Evolutionary conservation across 352 stramenopile genomes (phyloP).

Genomic region (Globisporangium orthogonon): DNA sequence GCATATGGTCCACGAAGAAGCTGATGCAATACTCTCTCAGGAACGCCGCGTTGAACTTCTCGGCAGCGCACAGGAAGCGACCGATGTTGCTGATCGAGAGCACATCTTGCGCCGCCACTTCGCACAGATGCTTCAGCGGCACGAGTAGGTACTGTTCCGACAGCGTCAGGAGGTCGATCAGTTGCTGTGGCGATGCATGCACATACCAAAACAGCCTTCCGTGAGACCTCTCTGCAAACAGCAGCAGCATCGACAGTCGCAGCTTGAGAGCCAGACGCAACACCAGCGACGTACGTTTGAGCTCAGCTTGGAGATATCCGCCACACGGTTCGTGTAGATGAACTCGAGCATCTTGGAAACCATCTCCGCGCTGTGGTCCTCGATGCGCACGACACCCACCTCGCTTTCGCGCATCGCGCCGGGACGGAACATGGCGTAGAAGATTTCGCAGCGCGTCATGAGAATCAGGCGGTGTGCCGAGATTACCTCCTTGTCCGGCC

Average conservation of each 20-base stretch:
- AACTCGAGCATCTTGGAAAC: slow-evolving; percentile 91
- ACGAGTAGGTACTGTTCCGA: slow-evolving; percentile 78
- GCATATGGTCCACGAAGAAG: slow-evolving; percentile 72
- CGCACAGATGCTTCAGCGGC: slow-evolving; percentile 71
- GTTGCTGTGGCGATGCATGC: slow-evolving; percentile 43
- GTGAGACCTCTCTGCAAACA: not conserved
- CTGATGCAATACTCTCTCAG: slow-evolving; percentile 79
- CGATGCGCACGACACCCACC: slow-evolving; percentile 73
- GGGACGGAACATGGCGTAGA: slow-evolving; percentile 84
- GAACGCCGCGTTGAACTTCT: slow-evolving; percentile 81
- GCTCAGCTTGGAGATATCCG: slow-evolving; percentile 68
- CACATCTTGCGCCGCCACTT: slow-evolving; percentile 63
- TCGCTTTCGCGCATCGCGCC: slow-evolving; percentile 84
- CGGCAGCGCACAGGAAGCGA: slow-evolving; percentile 71
- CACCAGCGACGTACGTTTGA: slow-evolving; percentile 41
- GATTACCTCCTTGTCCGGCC: slow-evolving; percentile 50
- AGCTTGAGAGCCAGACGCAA: not conserved
- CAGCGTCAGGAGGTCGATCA: slow-evolving; percentile 77
- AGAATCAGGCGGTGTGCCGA: slow-evolving; percentile 69
- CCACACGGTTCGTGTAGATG: slow-evolving; percentile 89
- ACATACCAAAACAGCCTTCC: not conserved
- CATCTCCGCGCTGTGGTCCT: slow-evolving; percentile 75
- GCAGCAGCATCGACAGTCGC: not conserved
- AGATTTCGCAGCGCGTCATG: slow-evolving; percentile 85
- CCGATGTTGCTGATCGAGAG: slow-evolving; percentile 68